Evolutionary conservation across 176 grass and related monocot genomes (phyloP), one percentile per base, ranked within the genome.

Genomic region (barley (Hordeum vulgare)): DNA sequence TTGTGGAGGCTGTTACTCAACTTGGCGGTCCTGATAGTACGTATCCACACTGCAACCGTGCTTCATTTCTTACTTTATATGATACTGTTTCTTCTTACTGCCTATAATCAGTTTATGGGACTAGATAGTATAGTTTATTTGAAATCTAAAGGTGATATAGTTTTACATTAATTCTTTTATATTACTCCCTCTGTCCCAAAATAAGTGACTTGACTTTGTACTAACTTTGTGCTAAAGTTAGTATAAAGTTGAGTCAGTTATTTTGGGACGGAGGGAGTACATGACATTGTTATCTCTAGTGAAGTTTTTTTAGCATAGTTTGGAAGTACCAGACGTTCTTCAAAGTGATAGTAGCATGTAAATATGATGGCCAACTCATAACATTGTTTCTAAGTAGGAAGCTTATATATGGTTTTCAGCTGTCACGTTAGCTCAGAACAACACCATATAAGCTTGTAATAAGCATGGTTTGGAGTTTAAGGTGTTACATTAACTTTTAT

Each of bases 21-120:
- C 96, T 99, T 85, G 96, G 96, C 40, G 96, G 96, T 64, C 91
- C 93, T 85, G 96, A 99, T 69, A 93, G 96, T 99, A 94, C 85
- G 93, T 90, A 71, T 23, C 77, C 63, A 36, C 64, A 39, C 11
- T 26, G 9, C 61, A 71, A 33, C 3, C 73, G 14, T 15, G 9
- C 75, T 53, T 71, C 75, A 39, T 66, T 47, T 35, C 15, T 73
- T 47, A 11, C 39, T 34, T 42, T 65, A 18, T 63, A 80, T 71
- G 11, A 71, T 85, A 61, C 54, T 70, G 7, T 33, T 31, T 42
- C 9, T 39, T 84, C 13, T 37, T 80, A 12, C 44, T 21, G 6
- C n/a, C n/a, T 72, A 44, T 71, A 27, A 12, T 63, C 23, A 14
- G 18, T 56, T 56, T 56, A 35, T 14, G 3, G 18, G 4, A 66